Evolutionary conservation across 2,329 filamentous ascomycete genomes (phyloP), one percentile per base, ranked within the genome.

Genomic region (Penicillium decumbens): DNA sequence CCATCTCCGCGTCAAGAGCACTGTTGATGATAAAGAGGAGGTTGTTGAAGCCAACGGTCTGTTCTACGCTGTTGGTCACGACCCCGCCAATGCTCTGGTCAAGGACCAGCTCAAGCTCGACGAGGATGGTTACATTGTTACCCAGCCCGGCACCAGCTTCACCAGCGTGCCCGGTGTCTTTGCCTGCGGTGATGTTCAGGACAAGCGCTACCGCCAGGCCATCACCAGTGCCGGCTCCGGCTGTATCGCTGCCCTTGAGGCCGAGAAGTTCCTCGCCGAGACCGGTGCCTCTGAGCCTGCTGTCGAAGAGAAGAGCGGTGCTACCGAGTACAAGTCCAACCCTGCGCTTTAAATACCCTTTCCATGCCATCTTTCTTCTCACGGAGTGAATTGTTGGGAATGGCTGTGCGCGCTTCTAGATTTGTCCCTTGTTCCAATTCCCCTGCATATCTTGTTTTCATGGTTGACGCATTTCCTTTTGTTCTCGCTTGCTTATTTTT

Each of bases 11-110:
- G 80, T 98, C 69, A 88, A 88, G 79, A 82, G 97, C 74, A 83
- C 83, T 51, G 75, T 79, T 63, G 88, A 84, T 20, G 89, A 89
- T 54, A 75, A 84, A 68, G 81, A 87, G 70, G 87, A 95, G 78
- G 85, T 85, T n/a, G 76, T 96, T 42, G 84, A 89, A 60, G 92
- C 92, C 43, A 95, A 87, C 72, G 93, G 93, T 25, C 79, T 98
- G 23, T 98, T 98, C 75, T 98, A 98, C 72, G 93, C 95, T 65
- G 87, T 98, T 45, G 93, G 93, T 23, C 93, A 98, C 75, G 92
- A 96, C 69, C 93, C 93, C 10, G 95, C 93, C 42, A 97, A 89
- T 0, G 66, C 74, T n/a, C 79, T 98, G 35, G 87, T 98, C 74
- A 95, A 93, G 81, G 89, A 82, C 45, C 90, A 97, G 76, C 65